phyloP scores from a whole-genome alignment of 768 basidiomycete species.

The Panaeolus papilionaceus region DNA sequence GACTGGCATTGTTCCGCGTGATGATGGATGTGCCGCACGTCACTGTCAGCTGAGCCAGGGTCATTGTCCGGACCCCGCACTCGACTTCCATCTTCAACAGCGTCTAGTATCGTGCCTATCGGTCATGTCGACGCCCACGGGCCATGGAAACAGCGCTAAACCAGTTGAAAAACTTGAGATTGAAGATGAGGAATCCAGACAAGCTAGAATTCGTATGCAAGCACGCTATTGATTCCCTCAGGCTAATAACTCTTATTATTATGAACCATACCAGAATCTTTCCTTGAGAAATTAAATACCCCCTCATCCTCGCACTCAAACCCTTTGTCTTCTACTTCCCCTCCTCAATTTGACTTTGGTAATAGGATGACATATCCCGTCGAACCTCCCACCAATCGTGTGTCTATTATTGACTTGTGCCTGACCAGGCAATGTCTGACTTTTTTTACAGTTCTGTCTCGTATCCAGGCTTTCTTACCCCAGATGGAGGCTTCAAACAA shows the following conservation, averaged over 20 bases:
- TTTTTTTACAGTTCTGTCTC: conserved; percentile 60
- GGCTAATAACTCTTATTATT: conserved; percentile 20
- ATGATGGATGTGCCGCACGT: background rate
- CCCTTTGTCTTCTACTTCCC: conserved; percentile 24
- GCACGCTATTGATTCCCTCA: conserved; percentile 19
- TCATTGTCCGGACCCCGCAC: background rate
- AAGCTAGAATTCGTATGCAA: conserved; percentile 46
- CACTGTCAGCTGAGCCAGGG: background rate
- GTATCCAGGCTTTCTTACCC: conserved; percentile 72
- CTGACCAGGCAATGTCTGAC: conserved; percentile 12
- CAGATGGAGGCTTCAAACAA: conserved; percentile 70
- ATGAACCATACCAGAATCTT: conserved; percentile 36
- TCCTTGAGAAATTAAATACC: conserved; percentile 48
- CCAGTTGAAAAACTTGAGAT: conserved; percentile 44
- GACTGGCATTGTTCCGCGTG: conserved; percentile 20
- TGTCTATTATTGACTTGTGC: conserved; percentile 28
- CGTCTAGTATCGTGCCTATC: background rate
- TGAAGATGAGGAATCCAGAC: conserved; percentile 53
- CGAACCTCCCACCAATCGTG: conserved; percentile 56
- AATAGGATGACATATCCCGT: conserved; percentile 42
- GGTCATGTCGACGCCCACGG: conserved; percentile 6
- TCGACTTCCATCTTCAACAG: background rate
- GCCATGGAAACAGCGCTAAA: conserved; percentile 26
- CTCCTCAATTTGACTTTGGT: conserved; percentile 43
- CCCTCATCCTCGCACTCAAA: conserved; percentile 26